phyloP scores from a whole-genome alignment of 1,139 yeast species.

The Magnusiomyces ingens region DNA sequence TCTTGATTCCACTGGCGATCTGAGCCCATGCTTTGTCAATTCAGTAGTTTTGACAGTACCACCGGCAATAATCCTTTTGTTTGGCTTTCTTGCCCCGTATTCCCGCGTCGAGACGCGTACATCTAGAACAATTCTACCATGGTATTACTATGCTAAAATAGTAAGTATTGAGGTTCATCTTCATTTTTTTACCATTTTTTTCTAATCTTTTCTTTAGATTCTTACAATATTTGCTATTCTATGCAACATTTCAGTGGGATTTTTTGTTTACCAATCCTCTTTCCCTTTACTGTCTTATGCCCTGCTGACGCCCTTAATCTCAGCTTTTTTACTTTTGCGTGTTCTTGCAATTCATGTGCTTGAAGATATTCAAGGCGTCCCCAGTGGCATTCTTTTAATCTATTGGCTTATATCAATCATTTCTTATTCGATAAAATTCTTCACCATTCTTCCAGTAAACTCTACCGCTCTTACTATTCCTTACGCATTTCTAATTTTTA shows the following conservation, averaged over 20 bases:
- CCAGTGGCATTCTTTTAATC: conserved; percentile 59
- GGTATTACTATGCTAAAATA: conserved; percentile 19
- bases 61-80: conserved; percentile 45
- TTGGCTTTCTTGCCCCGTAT: conserved; percentile 44
- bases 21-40: conserved; percentile 73
- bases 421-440: conserved; percentile 42
- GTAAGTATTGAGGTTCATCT: conserved; percentile 28
- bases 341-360: conserved; percentile 55
- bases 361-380: conserved; percentile 59
- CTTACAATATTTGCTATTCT: conserved; percentile 19
- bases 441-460: conserved; percentile 17
- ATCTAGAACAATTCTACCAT: conserved; percentile 28
- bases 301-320: too few species aligned
- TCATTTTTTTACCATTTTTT: conserved; percentile 22
- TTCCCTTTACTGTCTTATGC: conserved; percentile 34
- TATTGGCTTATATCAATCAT: conserved; percentile 61
- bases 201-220: conserved; percentile 28
- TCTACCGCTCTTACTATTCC: conserved; percentile 9
- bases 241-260: conserved; percentile 15
- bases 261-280: conserved; percentile 29
- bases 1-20: conserved; percentile 52
- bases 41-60: conserved; percentile 51
- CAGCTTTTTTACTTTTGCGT: conserved; percentile 34
- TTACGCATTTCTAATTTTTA: conserved; percentile 10
- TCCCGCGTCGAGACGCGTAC: conserved; percentile 12